Evolutionary conservation across 148 eudicot genomes (phyloP), one percentile per base, ranked within the genome.

Genomic region (Vaccinium corymbosum): DNA sequence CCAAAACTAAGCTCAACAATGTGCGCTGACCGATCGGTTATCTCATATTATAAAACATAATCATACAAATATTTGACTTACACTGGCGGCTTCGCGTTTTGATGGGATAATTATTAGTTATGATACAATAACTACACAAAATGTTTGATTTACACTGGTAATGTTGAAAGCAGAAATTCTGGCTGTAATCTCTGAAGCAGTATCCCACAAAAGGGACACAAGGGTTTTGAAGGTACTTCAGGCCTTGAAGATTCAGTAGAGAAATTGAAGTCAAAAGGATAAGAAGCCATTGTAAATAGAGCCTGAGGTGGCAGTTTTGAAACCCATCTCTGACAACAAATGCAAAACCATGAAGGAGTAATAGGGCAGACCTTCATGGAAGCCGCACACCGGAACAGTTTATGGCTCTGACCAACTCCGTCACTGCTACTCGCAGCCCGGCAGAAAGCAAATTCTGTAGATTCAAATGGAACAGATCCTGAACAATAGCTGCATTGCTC

Each of bases 201-300:
- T 84, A 96, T 91, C 88, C 98, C 99, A 86, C 99, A 96, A 78
- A 96, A 92, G 80, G 95, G 98, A 85, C 99, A 96, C 48, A 84
- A 82, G 38, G 98, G 99, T 78, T 77, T 88, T 38, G 90, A 81
- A 11, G 76, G 57, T 53, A 84, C 78, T 35, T 78, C 86, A 25
- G 59, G 56, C 17, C 82, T 51, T 66, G 78, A 70, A 59, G 87
- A 80, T 61, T 86, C 53, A 14, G 81, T 19, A 16, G 80, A 85
- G 13, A 88, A 83, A 61, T 53, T 49, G 50, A 81, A 72, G 77
- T 89, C 92, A 9, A 84, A 77, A 80, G 94, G 97, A 84, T 82
- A 88, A 56, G 75, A 13, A 1, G 81, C 85, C 93, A 94, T 83
- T 19, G 53, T 84, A 82, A 91, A 93, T 12, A 94, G 81, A n/a